A percentile compares a stretch with the other conserved stretches of the same genome.
phyloP scores from a whole-genome alignment of 768 basidiomycete species.

The Brasilioporus rufonigricans region DNA sequence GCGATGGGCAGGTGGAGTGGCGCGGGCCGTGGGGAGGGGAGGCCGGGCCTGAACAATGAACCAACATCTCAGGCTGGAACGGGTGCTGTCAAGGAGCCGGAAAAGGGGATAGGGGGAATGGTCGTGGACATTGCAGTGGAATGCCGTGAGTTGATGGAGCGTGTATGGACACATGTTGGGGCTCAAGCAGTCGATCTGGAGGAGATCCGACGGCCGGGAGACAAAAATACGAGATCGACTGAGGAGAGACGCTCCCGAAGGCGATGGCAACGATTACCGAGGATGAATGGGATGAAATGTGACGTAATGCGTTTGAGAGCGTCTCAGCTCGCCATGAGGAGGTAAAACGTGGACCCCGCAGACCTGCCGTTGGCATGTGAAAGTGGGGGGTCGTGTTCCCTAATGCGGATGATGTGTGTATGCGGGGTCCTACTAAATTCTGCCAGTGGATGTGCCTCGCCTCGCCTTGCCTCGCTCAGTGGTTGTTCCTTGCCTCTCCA shows the following conservation, averaged over 20 bases:
- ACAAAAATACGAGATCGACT: slow-evolving; percentile 10
- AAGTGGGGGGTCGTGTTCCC: slow-evolving; percentile 18
- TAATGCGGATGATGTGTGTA: background rate
- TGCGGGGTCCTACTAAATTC: slow-evolving; percentile 18
- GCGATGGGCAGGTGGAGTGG: background rate
- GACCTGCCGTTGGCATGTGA: slow-evolving; percentile 26
- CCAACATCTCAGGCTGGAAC: slow-evolving; percentile 11
- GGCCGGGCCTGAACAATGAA: background rate
- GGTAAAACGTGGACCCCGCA: slow-evolving; percentile 17
- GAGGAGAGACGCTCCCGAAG: slow-evolving; percentile 18
- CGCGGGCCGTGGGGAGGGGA: background rate
- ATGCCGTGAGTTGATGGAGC: slow-evolving; percentile 12
- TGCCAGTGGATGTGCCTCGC: slow-evolving; percentile 12
- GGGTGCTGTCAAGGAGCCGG: background rate
- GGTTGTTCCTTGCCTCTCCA: slow-evolving; percentile 15
- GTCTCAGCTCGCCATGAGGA: slow-evolving; percentile 23
- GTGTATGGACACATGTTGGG: slow-evolving; percentile 12
- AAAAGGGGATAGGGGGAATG: slow-evolving; percentile 14
- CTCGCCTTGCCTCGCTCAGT: too few relatives aligned
- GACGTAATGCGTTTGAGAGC: background rate
- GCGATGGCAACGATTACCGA: slow-evolving; percentile 7
- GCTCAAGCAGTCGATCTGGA: too few relatives aligned
- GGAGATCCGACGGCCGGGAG: background rate
- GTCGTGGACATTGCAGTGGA: background rate
- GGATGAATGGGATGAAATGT: slow-evolving; percentile 5